phyloP scores from a whole-genome alignment of 768 basidiomycete species.

The Coprinellus micaceus region DNA sequence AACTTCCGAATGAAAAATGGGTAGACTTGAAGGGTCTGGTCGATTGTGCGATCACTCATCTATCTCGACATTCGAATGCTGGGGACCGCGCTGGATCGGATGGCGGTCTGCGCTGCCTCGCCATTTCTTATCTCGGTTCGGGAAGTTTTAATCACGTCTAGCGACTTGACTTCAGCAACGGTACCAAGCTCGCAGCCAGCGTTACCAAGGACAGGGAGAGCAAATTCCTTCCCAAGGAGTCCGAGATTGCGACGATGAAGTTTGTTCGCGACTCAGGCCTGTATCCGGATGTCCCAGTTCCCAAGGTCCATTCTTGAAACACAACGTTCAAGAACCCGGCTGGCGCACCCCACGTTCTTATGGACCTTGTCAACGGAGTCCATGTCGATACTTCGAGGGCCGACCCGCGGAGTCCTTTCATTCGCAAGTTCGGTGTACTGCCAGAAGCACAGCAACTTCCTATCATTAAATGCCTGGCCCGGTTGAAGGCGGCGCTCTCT shows the following conservation, averaged over 20 bases:
- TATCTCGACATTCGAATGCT: no score
- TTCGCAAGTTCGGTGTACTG: neutral
- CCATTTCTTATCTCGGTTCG: neutral
- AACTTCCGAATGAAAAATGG: no score
- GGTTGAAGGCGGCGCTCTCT: neutral
- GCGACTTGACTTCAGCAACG: neutral
- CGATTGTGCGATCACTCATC: no score
- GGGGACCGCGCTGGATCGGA: no score
- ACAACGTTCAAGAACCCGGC: neutral
- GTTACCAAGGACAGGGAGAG: neutral
- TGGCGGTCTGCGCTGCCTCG: neutral
- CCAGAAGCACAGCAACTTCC: neutral
- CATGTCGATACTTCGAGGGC: no score
- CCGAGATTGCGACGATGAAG: neutral
- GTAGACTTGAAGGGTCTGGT: no score
- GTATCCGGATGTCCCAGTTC: neutral
- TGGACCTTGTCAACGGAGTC: neutral
- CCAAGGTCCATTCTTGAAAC: neutral
- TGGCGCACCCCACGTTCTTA: neutral
- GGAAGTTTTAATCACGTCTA: neutral
- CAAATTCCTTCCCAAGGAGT: neutral
- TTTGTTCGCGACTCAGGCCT: neutral
- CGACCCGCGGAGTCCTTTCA: no score
- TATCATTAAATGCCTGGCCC: neutral
- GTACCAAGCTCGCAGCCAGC: neutral